These are phyloP conservation scores for Saccharomycopsis amapae DNA, from an alignment of 805 yeast species.

Conservation along the genomic window DNA sequence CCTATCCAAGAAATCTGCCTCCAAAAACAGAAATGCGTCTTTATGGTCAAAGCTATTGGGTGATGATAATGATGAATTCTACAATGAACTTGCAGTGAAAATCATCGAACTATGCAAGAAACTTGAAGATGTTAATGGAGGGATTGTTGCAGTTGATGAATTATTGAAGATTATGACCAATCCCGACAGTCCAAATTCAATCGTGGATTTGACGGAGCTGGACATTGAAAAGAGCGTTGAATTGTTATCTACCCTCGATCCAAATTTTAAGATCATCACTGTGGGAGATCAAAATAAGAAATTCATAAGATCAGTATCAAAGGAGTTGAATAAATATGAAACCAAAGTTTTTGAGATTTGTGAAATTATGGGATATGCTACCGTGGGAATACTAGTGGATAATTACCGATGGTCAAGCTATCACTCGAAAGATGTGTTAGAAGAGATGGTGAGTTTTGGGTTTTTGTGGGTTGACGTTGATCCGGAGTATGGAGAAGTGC, in stretches of 20 bases:
- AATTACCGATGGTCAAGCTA: conserved; percentile 69
- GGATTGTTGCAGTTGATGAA: conserved; percentile 59
- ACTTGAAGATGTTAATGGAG: conserved; percentile 75
- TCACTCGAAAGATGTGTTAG: conserved; percentile 55
- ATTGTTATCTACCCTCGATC: conserved; percentile 51
- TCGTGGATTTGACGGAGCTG: conserved; percentile 31
- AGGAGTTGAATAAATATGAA: conserved; percentile 62
- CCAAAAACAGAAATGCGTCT: conserved; percentile 26
- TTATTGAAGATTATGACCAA: conserved; percentile 33
- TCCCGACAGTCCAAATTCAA: conserved; percentile 20
- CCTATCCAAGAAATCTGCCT: conserved; percentile 30
- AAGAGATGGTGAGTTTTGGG: conserved; percentile 77
- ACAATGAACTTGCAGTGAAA: conserved; percentile 62
- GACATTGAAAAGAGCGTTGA: conserved; percentile 55
- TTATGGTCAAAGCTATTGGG: conserved; percentile 31
- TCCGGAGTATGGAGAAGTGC: conserved; percentile 28
- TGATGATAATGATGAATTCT: conserved; percentile 42
- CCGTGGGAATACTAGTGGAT: conserved; percentile 54
- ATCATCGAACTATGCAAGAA: conserved; percentile 68
- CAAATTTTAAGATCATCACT: conserved; percentile 58
- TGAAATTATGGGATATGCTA: conserved; percentile 68
- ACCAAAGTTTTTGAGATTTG: conserved; percentile 66
- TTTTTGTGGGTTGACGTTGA: conserved; percentile 66
- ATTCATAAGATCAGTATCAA: conserved; percentile 58
- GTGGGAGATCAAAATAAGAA: conserved; percentile 43